Evolutionary conservation across 2,329 filamentous ascomycete genomes (phyloP), one percentile per base, ranked within the genome.

Genomic region (Pseudocercospora macadamiae): DNA sequence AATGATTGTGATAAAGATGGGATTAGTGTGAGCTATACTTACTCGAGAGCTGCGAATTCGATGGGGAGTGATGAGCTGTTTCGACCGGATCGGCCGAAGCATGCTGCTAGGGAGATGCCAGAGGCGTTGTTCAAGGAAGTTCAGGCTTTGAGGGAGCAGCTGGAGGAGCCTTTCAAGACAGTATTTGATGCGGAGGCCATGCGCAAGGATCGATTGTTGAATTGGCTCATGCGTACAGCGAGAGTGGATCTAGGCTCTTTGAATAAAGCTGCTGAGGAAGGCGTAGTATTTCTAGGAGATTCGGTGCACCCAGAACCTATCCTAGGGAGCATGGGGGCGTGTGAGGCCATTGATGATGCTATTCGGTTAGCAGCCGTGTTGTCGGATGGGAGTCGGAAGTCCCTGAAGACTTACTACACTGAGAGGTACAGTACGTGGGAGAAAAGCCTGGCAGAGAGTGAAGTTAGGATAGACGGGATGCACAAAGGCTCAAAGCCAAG

Each of bases 141-240:
- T 0, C 56, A 39, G 2, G 39, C 28, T 0, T 54, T 77, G 10
- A 39, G 39, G 19, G 45, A 64, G 14, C 28, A 57, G 18, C 64
- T 77, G 2, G 36, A 65, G 1, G 66, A 65, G 42, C 69, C 72
- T 0, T 78, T 75, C 51, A 47, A 59, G 6, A 60, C 67, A 0
- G 62, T 76, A 2, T 77, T 78, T 25, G 58, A 75, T 18, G 54
- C 57, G 4, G 60, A 69, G 4, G 66, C 62, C 7, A 61, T 78
- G 59, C 65, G 64, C 4, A 54, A 66, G 2, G 76, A 78, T 34
- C 64, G 74, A 9, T 54, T 75, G 3, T 55, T 77, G 42, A 72
- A 76, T 49, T 79, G 76, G 75, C 64, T 79, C 12, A 78, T 79
- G 77, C 71, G 77, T 10, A 73, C 65, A 2, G 45, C 69, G 2